Evolutionary conservation across 768 basidiomycete genomes (phyloP).

Genomic region (Dioszegia crocea): DNA sequence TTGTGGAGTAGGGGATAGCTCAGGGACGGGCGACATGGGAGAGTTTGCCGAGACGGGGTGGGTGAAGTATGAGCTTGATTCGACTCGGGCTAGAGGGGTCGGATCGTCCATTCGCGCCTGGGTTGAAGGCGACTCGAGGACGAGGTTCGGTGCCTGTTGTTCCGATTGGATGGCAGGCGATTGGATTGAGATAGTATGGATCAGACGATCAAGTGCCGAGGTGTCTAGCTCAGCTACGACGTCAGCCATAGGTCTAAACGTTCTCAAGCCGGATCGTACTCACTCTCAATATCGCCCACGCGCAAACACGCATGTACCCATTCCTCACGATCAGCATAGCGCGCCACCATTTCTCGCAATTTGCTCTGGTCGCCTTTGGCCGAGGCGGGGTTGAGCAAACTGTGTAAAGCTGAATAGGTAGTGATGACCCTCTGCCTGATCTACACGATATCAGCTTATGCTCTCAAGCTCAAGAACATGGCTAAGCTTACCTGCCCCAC

Average conservation of each 20-base stretch:
- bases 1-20: neutral
- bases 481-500: conserved; percentile 18
- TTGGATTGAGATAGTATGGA: neutral
- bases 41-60: neutral
- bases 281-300: neutral
- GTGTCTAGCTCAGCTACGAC: neutral
- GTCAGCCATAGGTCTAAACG: neutral
- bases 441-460: conserved; percentile 3
- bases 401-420: conserved; percentile 19
- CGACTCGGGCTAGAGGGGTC: conserved; percentile 9
- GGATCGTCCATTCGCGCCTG: conserved; percentile 7
- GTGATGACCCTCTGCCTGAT: conserved; percentile 1
- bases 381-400: conserved; percentile 20
- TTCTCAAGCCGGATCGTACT: neutral
- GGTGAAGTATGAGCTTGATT: neutral
- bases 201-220: neutral
- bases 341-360: conserved; percentile 16
- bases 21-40: conserved; percentile 1
- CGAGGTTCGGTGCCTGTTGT: no score
- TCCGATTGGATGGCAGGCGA: no score
- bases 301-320: conserved; percentile 6
- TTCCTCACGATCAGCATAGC: conserved; percentile 7
- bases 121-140: neutral
- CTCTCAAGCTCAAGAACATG: neutral
- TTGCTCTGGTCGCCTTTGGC: conserved; percentile 2